Evolutionary conservation across 345 rosid species (phyloP), one percentile per base, ranked within the genome.

Genomic region (Toxicodendron radicans): DNA sequence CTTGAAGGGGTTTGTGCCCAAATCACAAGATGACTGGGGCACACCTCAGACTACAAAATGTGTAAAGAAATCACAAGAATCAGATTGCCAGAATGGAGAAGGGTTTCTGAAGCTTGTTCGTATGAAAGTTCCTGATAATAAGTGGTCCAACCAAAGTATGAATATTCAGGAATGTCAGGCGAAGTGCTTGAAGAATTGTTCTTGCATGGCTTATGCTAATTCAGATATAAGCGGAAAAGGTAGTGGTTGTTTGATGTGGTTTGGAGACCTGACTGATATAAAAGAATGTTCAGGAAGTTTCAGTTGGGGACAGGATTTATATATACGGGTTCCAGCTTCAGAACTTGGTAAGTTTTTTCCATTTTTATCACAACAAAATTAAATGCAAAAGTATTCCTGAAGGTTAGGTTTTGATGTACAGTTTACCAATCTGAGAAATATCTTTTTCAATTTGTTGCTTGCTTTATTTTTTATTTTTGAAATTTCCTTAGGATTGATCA

Each of bases 231-330:
- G 66, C 0, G 70, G 27, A 11, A 70, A 71, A 62, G 87, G 89
- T 6, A 66, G 56, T 4, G 84, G 84, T 35, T 84, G 89, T 18
- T 43, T 79, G 58, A 68, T 76, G 67, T 80, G 89, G 86, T 79
- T 74, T 30, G 75, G 64, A 0, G 80, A 84, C 11, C 23, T 86
- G n/a, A 38, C 80, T 5, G 79, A 86, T 23, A 58, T 78, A 0
- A 80, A 66, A 66, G 24, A 43, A 38, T 32, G 41, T 11, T 0
- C 27, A 1, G 32, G 49, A 4, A 14, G 23, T 11, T 61, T 30
- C 23, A 61, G 1, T 12, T 58, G 59, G 3, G 80, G 78, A 43
- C 85, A 79, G 30, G 75, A 78, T 32, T 21, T 85, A 32, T 79
- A 72, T 6, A 17, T 83, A 13, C 43, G 79, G 17, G 23, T 83